phyloP scores from a whole-genome alignment of 306 rosid genomes.

The Cucumis melo region DNA sequence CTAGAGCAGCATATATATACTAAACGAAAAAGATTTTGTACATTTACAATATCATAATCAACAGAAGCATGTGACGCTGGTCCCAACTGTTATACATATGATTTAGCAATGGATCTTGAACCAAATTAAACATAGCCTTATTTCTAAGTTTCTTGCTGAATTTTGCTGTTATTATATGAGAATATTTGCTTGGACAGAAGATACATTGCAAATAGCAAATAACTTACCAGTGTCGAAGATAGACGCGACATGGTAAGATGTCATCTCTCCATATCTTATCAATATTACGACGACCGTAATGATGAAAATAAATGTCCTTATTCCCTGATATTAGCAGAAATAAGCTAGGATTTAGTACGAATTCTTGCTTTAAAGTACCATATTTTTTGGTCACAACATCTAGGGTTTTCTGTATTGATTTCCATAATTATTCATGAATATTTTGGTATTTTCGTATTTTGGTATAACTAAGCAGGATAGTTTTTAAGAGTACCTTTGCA shows the following conservation, averaged over 20 bases:
- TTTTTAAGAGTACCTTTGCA: slow-evolving; percentile 51
- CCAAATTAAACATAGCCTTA: background rate
- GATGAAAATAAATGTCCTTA: slow-evolving; percentile 53
- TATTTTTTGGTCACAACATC: background rate
- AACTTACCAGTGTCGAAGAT: slow-evolving; percentile 88
- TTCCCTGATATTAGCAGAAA: slow-evolving; percentile 33
- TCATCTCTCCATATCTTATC: slow-evolving; percentile 89
- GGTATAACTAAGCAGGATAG: background rate
- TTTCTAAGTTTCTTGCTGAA: background rate
- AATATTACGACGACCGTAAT: slow-evolving; percentile 58
- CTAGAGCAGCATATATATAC: background rate
- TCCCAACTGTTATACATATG: background rate
- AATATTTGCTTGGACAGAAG: background rate
- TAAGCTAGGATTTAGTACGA: background rate
- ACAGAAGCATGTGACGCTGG: background rate
- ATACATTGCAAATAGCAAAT: background rate
- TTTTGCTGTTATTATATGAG: background rate
- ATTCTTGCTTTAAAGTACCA: background rate
- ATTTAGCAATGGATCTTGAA: background rate
- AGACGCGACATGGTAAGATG: slow-evolving; percentile 81
- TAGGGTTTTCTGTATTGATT: background rate
- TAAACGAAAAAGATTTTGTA: background rate
- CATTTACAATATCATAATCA: background rate
- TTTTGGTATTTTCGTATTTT: background rate
- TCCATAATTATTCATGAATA: background rate